Evolutionary conservation across 2,329 filamentous ascomycete species (phyloP).

Genomic region (Dactylonectria macrodidyma): DNA sequence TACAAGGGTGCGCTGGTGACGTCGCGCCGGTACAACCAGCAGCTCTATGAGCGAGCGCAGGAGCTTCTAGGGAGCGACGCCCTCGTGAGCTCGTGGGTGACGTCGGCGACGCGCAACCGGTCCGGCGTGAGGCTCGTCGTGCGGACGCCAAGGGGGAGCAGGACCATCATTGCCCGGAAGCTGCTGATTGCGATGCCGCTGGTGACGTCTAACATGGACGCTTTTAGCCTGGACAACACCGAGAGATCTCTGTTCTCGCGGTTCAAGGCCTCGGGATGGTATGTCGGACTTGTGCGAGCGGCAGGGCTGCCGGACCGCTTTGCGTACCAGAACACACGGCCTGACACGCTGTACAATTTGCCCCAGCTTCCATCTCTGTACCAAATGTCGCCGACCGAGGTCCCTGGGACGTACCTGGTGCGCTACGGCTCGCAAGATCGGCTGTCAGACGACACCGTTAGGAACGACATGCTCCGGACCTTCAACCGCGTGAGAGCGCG

Average conservation of each 20-base stretch:
- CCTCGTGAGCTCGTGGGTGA: constrained; percentile 28
- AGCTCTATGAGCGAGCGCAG: constrained; percentile 34
- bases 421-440: constrained; percentile 30
- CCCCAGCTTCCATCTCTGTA: constrained; percentile 34
- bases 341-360: constrained; percentile 30
- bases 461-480: constrained; percentile 32
- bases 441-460: constrained; percentile 19
- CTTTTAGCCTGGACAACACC: constrained; percentile 23
- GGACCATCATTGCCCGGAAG: constrained; percentile 30
- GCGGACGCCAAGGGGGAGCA: constrained; percentile 20
- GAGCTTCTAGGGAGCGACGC: constrained; percentile 28
- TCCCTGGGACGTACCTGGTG: constrained; percentile 27
- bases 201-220: constrained; percentile 28
- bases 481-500: constrained; percentile 32
- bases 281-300: constrained; percentile 35
- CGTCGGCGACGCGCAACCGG: constrained; percentile 22
- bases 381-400: constrained; percentile 37
- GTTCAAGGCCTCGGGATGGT: constrained; percentile 37
- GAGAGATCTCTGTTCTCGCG: constrained; percentile 30
- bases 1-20: constrained; percentile 36
- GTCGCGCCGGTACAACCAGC: constrained; percentile 33
- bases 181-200: constrained; percentile 33
- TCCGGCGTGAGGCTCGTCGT: constrained; percentile 26
- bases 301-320: constrained; percentile 29
- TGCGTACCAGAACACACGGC: constrained; percentile 37